Base-by-base conservation (phyloP, 176 grass and related monocot species). In the Aegilops umbellulata region DNA sequence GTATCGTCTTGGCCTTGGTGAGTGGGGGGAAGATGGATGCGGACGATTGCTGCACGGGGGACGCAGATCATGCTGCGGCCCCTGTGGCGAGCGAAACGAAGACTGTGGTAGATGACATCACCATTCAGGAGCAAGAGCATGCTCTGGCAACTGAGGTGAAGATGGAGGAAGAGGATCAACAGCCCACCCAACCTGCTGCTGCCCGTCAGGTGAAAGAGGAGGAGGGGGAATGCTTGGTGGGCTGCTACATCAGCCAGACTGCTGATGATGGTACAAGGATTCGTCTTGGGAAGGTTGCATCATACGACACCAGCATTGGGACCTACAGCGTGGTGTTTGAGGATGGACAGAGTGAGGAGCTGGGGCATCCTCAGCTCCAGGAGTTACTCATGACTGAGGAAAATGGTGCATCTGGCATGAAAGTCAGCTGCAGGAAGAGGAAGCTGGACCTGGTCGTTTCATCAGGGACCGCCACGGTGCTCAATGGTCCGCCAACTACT, bases 401-500 rank as follows among this genome's bases (percentile, higher is more conserved):
- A 19, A 87, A 77, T 44, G 79, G 73, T 69, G 83, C 81, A 32
- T 89, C 82, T 47, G 90, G 95, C 74, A 89, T 97, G 90, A 94
- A 97, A 86, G 67, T 94, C 53, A 97, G 88, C 60, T 94, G 95
- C 80, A 86, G 90, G 78, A 97, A 97, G 86, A 97, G 95, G 86
- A 97, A 97, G 73, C 90, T 97, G 47, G 95, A 94, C 80, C 68
- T 90, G 76, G 67, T 97, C 51, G 90, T 90, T 79, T 92, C 83
- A 10, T 93, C 84, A 1, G 90, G 81, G 13, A 38, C 36, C 25
- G 74, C 35, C 60, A 79, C 4, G 1, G 83, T 68, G 69, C 80
- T 87, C 63, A 78, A 81, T 76, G 81, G 14, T 10, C 89, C 81
- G 11, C 36, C 81, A 62, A 41, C n/a, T 69, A 87, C 11, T 15